Evolutionary conservation across 768 basidiomycete genomes (phyloP), one percentile per base, ranked within the genome.

Genomic region (Amanita phalloides): DNA sequence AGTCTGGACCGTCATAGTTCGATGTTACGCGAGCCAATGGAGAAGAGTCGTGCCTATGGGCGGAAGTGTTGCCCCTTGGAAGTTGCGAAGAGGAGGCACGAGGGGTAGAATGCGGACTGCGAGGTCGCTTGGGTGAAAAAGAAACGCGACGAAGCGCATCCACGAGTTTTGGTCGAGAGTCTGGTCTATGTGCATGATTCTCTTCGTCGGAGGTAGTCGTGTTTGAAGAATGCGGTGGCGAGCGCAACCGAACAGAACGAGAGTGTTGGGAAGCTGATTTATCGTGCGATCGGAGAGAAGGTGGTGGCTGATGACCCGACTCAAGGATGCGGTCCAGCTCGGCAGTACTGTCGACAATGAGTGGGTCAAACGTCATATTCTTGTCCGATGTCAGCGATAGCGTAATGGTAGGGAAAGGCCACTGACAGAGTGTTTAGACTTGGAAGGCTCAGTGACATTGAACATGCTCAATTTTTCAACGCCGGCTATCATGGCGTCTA

Each of bases 81-180:
- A 50, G 17, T 7, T 42, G 49, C 42, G 49, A 50, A 35, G 48
- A 49, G n/a, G 48, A 55, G 54, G 36, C 51, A 26, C 32, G 46
- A 45, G 52, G 56, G 7, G 56, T 43, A 37, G 54, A 41, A 39
- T 44, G 48, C 23, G 73, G 66, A 51, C 67, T 78, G 8, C 84
- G 78, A 1, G 85, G 87, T 11, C 88, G 77, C 60, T 84, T 81
- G 1, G 87, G 87, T 11, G 86, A 88, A 65, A 90, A 86, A 0
- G 78, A 77, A 36, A 84, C 77, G 39, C 78, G 77, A 32, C 78
- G 77, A 7, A 91, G 71, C 3, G 85, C 79, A 58, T 90, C 87
- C 1, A 84, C 72, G 28, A 91, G 70, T 60, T 76, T 83, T 3
- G 82, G 83, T 44, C 82, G 76, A 5, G 77, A 69, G 20, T 63